Percentiles rank a stretch among this genome's conserved stretches.
phyloP scores from a whole-genome alignment of 495 filamentous ascomycete genomes.

The Podospora anserina region DNA sequence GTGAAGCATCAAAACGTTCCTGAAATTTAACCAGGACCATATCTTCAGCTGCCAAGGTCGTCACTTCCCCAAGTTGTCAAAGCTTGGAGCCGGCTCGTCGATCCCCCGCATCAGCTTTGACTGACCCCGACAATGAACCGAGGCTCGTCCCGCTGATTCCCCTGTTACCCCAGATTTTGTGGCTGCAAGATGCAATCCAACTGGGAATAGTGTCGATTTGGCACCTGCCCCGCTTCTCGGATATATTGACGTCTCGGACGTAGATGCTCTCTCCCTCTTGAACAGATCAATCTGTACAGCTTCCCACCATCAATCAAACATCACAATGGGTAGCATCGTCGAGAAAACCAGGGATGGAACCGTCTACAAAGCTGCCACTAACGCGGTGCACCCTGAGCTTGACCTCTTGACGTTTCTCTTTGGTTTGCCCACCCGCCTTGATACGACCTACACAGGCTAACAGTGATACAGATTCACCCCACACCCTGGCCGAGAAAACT shows the following conservation, averaged over 20 bases:
- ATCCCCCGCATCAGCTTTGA: neutral
- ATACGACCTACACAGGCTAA: neutral
- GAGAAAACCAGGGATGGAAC: constrained; percentile 92
- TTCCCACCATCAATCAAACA: neutral
- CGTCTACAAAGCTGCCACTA: constrained; percentile 78
- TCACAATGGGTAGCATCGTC: constrained; percentile 46
- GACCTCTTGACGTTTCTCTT: constrained; percentile 21
- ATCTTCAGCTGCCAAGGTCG: neutral
- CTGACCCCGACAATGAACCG: neutral
- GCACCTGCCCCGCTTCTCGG: neutral
- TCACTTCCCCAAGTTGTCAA: neutral
- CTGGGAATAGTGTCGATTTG: neutral
- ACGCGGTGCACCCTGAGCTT: constrained; percentile 10
- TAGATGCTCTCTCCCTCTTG: neutral
- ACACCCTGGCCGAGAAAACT: constrained; percentile 16
- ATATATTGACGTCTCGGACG: neutral
- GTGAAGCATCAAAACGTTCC: too few species aligned
- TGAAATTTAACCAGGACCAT: too few species aligned
- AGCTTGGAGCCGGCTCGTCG: neutral
- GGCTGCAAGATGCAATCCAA: too few species aligned
- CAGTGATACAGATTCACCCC: constrained; percentile 2
- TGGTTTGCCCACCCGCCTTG: neutral
- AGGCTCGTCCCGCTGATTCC: neutral
- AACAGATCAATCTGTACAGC: neutral
- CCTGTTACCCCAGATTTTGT: neutral